A percentile compares a stretch with the other conserved stretches of the same genome.
These are phyloP conservation scores for Paecilomyces fulvus DNA, from an alignment of 2,329 filamentous ascomycete species.

Conservation along the genomic window DNA sequence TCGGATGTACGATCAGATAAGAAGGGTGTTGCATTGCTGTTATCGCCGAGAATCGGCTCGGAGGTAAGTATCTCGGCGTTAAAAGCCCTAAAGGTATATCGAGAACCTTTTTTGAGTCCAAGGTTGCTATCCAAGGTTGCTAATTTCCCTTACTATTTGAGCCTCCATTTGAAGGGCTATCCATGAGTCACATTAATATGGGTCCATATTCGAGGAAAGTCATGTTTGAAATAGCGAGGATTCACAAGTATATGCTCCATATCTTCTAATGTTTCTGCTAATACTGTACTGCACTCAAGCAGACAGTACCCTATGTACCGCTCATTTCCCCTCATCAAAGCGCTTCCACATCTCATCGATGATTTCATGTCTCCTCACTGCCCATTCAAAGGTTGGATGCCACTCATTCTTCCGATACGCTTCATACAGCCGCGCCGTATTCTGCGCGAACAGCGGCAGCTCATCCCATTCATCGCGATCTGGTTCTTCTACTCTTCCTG, in stretches of 20 bases:
- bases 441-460: slow-evolving; percentile 37
- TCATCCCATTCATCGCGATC: slow-evolving; percentile 41
- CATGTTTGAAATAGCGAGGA: too few relatives aligned
- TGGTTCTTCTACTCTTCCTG: slow-evolving; percentile 36
- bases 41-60: not conserved
- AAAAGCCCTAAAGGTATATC: not conserved
- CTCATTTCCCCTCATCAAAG: slow-evolving; percentile 2
- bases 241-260: too few relatives aligned
- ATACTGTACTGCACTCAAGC: too few relatives aligned
- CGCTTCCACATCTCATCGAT: slow-evolving; percentile 26
- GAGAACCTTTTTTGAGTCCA: too few relatives aligned
- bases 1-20: not conserved
- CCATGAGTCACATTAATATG: too few relatives aligned
- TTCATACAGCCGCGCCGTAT: slow-evolving; percentile 51
- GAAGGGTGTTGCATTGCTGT: not conserved
- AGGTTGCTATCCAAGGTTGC: too few relatives aligned
- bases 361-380: slow-evolving; percentile 41
- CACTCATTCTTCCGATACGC: slow-evolving; percentile 37
- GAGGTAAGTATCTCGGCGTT: not conserved
- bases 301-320: not conserved
- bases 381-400: slow-evolving; percentile 38
- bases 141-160: too few relatives aligned
- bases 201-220: too few relatives aligned
- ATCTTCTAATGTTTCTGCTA: too few relatives aligned
- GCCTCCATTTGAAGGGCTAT: too few relatives aligned